phyloP scores from a whole-genome alignment of 768 basidiomycete species.

The Pulveroboletus sp. region DNA sequence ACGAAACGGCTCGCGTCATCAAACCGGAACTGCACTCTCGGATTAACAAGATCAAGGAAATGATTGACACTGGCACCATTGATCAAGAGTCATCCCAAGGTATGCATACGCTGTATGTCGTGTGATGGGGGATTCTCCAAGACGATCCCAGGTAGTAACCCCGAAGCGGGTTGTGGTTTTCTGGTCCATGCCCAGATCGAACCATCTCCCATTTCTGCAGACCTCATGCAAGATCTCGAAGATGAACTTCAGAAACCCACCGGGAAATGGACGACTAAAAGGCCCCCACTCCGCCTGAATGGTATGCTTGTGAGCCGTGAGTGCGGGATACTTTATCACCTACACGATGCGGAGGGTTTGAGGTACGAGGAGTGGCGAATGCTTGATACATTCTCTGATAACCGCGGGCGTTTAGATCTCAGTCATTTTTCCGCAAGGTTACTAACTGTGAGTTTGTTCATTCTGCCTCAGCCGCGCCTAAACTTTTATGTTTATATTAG shows the following conservation, averaged over 20 bases:
- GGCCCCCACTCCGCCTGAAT: conserved; percentile 55
- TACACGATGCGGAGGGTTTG: conserved; percentile 64
- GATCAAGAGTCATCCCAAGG: conserved; percentile 47
- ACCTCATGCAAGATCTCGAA: conserved; percentile 66
- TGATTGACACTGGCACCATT: conserved; percentile 61
- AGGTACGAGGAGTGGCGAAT: conserved; percentile 41
- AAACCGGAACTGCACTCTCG: conserved; percentile 57
- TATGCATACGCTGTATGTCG: conserved; percentile 9
- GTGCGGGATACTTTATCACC: conserved; percentile 71
- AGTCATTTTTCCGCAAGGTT: conserved; percentile 70
- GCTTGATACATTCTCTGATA: background rate
- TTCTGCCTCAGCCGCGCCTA: background rate
- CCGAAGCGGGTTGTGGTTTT: conserved; percentile 59
- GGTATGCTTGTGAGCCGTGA: conserved; percentile 73
- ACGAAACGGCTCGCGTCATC: conserved; percentile 56
- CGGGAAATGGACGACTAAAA: conserved; percentile 55
- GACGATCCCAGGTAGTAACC: conserved; percentile 38
- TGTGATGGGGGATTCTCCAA: background rate
- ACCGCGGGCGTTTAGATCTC: conserved; percentile 36
- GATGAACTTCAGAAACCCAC: conserved; percentile 71
- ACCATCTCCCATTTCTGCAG: conserved; percentile 47
- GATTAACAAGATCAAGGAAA: conserved; percentile 54
- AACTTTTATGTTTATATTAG: conserved; percentile 35
- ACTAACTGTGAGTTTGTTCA: conserved; percentile 48
- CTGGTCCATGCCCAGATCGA: conserved; percentile 61